Base-by-base conservation (phyloP, 495 filamentous ascomycete genomes). In the Usnea hakonensis region DNA sequence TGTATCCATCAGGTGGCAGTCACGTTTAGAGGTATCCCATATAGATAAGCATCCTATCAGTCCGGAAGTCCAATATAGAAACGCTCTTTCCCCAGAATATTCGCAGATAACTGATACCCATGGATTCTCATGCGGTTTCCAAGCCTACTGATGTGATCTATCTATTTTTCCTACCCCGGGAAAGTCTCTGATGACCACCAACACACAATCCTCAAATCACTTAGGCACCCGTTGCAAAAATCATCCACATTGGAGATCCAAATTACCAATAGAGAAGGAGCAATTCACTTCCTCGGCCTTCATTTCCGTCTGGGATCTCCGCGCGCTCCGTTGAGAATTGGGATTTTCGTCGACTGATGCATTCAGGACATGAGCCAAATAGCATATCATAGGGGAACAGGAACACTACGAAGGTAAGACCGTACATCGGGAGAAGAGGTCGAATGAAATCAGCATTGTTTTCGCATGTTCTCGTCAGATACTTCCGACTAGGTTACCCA, bases 41-140 rank as follows among this genome's bases (percentile, higher is more conserved):
- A 36, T 54, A 40, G 58, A 50, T n/a, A 23, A 3, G 48, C 46
- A 17, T 30, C 17, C 16, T 6, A 30, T 3, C 43, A 28, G 46
- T 52, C 41, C 23, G n/a, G n/a, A 28, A 19, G n/a, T 40, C 41
- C 37, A 40, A 33, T 44, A 54, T 60, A 60, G 58, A 60, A 60
- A 14, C 19, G 0, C 40, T 50, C 35, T 38, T 60, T 13, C 21
- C 5, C 5, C 1, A n/a, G 9, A 50, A 0, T 23, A 26, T 60
- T 40, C 7, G 57, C 57, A 58, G 33, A 48, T 23, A 16, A 5
- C 26, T 23, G 21, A 50, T 16, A 26, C 16, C 23, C 30, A 21
- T 30, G 11, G 13, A 11, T 46, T 50, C 46, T 30, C 2, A 21
- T 5, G 5, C 41, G 2, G 23, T 30, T 19, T 19, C 3, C 28